phyloP scores from a whole-genome alignment of 768 basidiomycete genomes.

The Strobilomyces echinocephalus region DNA sequence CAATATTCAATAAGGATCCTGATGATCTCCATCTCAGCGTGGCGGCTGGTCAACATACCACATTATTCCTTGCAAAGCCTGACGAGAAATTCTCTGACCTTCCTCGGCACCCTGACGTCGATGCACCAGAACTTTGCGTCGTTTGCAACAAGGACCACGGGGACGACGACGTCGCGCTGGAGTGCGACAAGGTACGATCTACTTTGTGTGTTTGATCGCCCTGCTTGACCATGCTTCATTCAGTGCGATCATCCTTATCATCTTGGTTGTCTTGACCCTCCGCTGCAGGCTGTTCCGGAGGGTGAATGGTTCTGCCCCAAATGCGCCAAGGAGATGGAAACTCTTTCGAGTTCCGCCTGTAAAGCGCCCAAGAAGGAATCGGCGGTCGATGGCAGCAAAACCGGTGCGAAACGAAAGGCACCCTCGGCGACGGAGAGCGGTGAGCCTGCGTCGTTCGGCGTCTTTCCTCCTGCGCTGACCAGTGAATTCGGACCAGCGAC shows the following conservation, averaged over 20 bases:
- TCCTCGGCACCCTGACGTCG: constrained; percentile 76
- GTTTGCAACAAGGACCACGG: constrained; percentile 67
- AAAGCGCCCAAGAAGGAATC: constrained; percentile 17
- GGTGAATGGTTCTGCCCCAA: constrained; percentile 92
- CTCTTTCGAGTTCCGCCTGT: constrained; percentile 26
- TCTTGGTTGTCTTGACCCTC: constrained; percentile 73
- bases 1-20: background rate
- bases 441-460: constrained; percentile 23
- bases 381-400: constrained; percentile 19
- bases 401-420: constrained; percentile 45
- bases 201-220: background rate
- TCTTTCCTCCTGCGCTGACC: background rate
- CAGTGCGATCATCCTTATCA: constrained; percentile 92
- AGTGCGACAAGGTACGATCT: constrained; percentile 78
- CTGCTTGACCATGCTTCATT: constrained; percentile 2
- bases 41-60: constrained; percentile 83
- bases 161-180: constrained; percentile 69
- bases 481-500: constrained; percentile 19
- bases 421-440: constrained; percentile 34
- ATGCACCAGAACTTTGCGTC: constrained; percentile 63
- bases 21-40: constrained; percentile 43
- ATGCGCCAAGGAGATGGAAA: constrained; percentile 58
- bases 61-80: constrained; percentile 75
- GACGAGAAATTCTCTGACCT: constrained; percentile 71
- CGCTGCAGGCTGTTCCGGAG: constrained; percentile 70